A percentile compares a stretch with the other conserved stretches of the same genome.
Evolutionary conservation across 495 filamentous ascomycete genomes (phyloP).

Genomic region (Friedmanniomyces simplex): DNA sequence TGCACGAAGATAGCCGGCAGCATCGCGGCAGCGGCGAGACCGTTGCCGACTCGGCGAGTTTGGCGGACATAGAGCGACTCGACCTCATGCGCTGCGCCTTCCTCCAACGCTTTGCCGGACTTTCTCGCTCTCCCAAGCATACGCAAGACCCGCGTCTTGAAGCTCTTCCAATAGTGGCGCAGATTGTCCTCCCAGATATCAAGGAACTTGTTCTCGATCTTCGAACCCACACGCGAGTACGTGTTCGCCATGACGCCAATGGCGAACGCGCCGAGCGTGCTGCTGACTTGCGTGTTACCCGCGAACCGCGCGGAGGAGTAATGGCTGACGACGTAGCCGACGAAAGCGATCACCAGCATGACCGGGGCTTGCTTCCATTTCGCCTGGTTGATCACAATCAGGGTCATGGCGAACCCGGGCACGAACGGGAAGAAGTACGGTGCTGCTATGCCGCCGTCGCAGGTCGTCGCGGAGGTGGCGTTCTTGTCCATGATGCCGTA

Average conservation of each 20-base stretch:
- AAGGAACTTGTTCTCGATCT: constrained; percentile 27
- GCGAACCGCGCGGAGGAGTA: constrained; percentile 62
- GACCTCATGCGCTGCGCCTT: constrained; percentile 8
- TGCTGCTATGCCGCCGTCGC: constrained; percentile 50
- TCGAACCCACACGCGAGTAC: constrained; percentile 60
- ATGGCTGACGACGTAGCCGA: constrained; percentile 80
- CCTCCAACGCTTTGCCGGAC: constrained; percentile 12
- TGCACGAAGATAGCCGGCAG: constrained; percentile 91
- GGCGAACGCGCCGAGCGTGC: constrained; percentile 73
- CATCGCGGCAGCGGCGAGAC: constrained; percentile 78
- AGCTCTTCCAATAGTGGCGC: constrained; percentile 18
- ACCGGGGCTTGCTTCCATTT: constrained; percentile 82
- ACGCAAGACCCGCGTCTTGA: constrained; percentile 1
- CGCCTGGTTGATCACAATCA: constrained; percentile 78
- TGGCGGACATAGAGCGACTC: constrained; percentile 10
- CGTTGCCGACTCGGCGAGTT: constrained; percentile 47
- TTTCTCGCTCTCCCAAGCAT: neutral
- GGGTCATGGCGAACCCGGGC: constrained; percentile 65
- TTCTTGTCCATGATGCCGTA: constrained; percentile 72
- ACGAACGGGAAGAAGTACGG: constrained; percentile 68
- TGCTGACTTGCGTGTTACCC: constrained; percentile 70
- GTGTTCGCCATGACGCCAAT: constrained; percentile 81
- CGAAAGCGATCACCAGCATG: constrained; percentile 73
- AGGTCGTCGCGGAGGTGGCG: constrained; percentile 64
- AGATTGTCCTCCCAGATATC: constrained; percentile 27